A percentile compares a stretch with the other conserved stretches of the same genome.
Evolutionary conservation across 495 filamentous ascomycete genomes (phyloP).

Genomic region (Neurospora africana): DNA sequence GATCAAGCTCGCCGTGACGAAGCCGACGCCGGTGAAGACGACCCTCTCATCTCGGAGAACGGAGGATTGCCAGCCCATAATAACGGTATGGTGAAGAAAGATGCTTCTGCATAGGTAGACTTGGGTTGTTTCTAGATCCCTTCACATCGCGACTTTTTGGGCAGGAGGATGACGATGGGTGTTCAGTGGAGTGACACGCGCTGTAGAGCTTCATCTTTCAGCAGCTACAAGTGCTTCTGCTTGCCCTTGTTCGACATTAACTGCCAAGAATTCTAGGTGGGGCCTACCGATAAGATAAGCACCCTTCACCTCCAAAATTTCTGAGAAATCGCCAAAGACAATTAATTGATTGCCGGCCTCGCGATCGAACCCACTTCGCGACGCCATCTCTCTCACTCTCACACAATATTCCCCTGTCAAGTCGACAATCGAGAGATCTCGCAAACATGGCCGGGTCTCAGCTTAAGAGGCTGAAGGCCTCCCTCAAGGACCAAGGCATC

Average conservation of each 20-base stretch:
- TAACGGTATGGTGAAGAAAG: not conserved
- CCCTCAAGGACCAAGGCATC: constrained; percentile 75
- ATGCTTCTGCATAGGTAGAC: not conserved
- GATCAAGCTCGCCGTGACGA: constrained; percentile 27
- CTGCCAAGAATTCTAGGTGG: not conserved
- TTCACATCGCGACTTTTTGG: not conserved
- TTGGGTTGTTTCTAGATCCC: not conserved
- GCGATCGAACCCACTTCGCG: not conserved
- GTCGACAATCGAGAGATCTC: not conserved
- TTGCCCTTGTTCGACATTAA: not conserved
- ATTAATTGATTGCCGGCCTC: not conserved
- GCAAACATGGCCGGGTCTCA: constrained; percentile 82
- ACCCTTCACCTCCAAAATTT: constrained; percentile 22
- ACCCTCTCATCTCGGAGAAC: constrained; percentile 33
- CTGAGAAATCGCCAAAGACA: not conserved
- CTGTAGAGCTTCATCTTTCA: not conserved
- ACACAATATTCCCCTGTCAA: not conserved
- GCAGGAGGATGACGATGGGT: not conserved
- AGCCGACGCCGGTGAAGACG: constrained; percentile 28
- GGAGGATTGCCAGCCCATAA: constrained; percentile 24
- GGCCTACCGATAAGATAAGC: not conserved
- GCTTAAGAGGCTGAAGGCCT: constrained; percentile 87
- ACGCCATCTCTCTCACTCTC: not conserved
- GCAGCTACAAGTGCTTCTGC: constrained; percentile 6
- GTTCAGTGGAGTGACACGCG: not conserved